Evolutionary conservation across 164 flowering plant genomes (phyloP), one percentile per base, ranked within the genome.

Genomic region (Piper betle): DNA sequence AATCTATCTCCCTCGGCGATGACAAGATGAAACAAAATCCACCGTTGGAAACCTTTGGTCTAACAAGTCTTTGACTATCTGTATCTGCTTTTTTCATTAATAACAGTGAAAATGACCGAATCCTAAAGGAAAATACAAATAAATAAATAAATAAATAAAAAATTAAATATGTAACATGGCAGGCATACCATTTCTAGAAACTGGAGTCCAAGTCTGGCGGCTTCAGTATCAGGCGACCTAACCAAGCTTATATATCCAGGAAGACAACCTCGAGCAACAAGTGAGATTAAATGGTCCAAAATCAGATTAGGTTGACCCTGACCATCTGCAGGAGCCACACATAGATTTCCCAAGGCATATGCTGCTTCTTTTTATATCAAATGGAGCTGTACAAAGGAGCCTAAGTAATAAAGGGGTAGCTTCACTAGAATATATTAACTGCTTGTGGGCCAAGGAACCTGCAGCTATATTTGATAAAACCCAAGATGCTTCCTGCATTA

Each of bases 331-430:
- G 91, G 84, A 56, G 79, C 82, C 62, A 90, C 99, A 83, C 96
- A 93, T 41, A 93, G 84, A 69, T 93, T 93, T 4, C 99, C 99
- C 9, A 93, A 66, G 40, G 74, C 95, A 75, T 93, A 90, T 4
- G 95, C 99, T 48, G 75, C 97, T 78, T 93, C 99, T 68, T 88
- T 79, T 81, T 66, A 93, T 80, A 65, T 93, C 96, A 80, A 93
- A 88, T 52, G 94, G 97, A 52, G 97, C 86, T 25, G 85, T 72
- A 58, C 82, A 78, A 68, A 93, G 81, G 72, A 93, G 86, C 48
- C 66, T 84, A 59, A 86, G 55, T 54, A 90, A 67, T 66, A 82
- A 57, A 15, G 85, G 77, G 55, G 82, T 64, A 41, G 86, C 93
- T 65, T 85, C 88, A 59, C 89, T 86, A 13, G 75, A 74, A 77